Evolutionary conservation across 371 early-diverging fungal species (phyloP).

Genomic region (Polyrhizophydium stewartii): DNA sequence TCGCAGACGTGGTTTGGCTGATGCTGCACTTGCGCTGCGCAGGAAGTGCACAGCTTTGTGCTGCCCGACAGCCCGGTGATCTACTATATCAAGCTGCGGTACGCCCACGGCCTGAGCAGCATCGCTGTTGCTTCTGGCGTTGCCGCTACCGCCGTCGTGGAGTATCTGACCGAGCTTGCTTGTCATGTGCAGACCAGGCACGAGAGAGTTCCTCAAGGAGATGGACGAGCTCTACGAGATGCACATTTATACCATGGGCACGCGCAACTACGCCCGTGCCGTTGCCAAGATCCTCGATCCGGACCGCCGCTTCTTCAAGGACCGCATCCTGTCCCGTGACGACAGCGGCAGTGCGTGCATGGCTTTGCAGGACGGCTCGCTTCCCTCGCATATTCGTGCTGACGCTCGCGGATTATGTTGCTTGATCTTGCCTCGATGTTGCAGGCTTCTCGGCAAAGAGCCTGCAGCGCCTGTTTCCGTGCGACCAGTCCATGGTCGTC

Average conservation of each 20-base stretch:
- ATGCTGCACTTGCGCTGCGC: neutral
- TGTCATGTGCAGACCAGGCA: slow-evolving; percentile 67
- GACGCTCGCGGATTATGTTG: too few species aligned
- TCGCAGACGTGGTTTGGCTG: too few species aligned
- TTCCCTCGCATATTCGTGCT: neutral
- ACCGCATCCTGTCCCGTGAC: slow-evolving; percentile 93
- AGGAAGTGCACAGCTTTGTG: slow-evolving; percentile 69
- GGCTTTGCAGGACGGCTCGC: neutral
- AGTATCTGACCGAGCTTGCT: too few species aligned
- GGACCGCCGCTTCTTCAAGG: slow-evolving; percentile 69
- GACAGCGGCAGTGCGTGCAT: slow-evolving; percentile 77
- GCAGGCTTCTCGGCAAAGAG: slow-evolving; percentile 77
- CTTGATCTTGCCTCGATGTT: slow-evolving; percentile 6
- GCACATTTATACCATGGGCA: slow-evolving; percentile 99
- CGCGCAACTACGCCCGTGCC: slow-evolving; percentile 87
- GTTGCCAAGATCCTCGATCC: slow-evolving; percentile 92
- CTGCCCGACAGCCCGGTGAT: slow-evolving; percentile 62
- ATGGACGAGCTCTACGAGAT: slow-evolving; percentile 77
- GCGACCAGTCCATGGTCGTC: slow-evolving; percentile 95
- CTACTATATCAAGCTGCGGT: slow-evolving; percentile 84
- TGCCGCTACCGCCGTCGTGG: too few species aligned
- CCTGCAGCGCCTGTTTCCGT: slow-evolving; percentile 90
- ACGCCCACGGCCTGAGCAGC: too few species aligned
- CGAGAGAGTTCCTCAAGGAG: slow-evolving; percentile 72
- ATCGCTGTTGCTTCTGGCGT: too few species aligned